Base-by-base conservation (phyloP, 495 filamentous ascomycete species). In the Neurospora sp. region DNA sequence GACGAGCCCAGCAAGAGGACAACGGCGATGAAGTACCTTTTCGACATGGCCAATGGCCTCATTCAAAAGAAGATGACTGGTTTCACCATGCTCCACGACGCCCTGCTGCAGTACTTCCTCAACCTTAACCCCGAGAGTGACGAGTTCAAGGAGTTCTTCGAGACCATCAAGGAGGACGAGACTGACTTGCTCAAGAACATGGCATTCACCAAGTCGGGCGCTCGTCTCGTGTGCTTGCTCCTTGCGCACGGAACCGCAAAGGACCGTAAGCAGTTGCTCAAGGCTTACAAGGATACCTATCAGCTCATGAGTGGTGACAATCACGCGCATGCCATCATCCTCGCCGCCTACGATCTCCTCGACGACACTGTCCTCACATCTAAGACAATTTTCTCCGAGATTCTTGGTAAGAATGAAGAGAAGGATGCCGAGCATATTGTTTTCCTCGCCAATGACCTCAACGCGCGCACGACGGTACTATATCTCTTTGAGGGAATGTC, bases 31-130 rank as follows among this genome's bases (percentile, higher is more conserved):
- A 90, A 90, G 76, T 91, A 91, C 78, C 85, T 98, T 42, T 87
- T 90, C 74, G 92, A 94, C 74, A 85, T 97, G 77, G 93, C 94
- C 83, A 97, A 97, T 80, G 88, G 90, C 72, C 88, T 98, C 31
- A 86, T 98, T 71, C 94, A 98, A 84, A 99, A 99, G 87, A 94
- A 96, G 83, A 89, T 93, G 76, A 95, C 94, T 16, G 94, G 92
- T 8, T 99, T 98, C 82, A 97, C 94, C 1, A 94, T 98, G 85
- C 87, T 98, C 6, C 96, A 99, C 81, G 95, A 96, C 75, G 96
- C 96, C 27, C 97, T 98, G 95, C 88, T 98, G 69, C 94, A 99
- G 79, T 98, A 98, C 80, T 96, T 94, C 83, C 86, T 93, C 69
- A 94, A 92, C 78, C 88, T 90, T 66, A 91, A 90, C 70, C 85